Conservation (phyloP, 305 asterid genomes). For the Salvia sclarea region DNA sequence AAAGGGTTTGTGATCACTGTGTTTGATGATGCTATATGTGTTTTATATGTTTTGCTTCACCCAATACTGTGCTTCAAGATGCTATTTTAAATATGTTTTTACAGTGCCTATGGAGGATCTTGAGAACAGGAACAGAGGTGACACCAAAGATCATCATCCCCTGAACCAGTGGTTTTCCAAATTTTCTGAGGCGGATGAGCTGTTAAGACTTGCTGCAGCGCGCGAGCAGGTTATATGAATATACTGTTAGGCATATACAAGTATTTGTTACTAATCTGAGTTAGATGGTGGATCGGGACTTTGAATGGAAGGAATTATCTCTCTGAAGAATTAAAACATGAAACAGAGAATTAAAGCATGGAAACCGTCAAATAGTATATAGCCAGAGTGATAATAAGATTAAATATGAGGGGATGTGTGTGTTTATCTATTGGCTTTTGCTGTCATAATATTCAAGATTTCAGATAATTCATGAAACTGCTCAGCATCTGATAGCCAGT, state of each 20-base stretch:
- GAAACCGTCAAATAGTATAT: neutral
- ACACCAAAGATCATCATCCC: conserved; percentile 80
- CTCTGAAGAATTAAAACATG: conserved; percentile 3
- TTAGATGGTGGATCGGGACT: conserved; percentile 17
- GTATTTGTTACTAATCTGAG: conserved; percentile 9
- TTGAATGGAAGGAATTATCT: conserved; percentile 5
- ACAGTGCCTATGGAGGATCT: conserved; percentile 62
- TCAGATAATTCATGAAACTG: neutral
- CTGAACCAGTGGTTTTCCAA: conserved; percentile 79
- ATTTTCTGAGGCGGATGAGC: conserved; percentile 93
- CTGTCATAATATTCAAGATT: neutral
- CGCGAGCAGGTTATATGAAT: conserved; percentile 73
- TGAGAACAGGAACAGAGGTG: conserved; percentile 60
- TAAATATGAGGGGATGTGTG: neutral
- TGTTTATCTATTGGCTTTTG: neutral
- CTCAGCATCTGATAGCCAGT: neutral
- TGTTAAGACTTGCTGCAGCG: conserved; percentile 89
- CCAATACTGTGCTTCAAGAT: neutral
- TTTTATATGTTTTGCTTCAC: conserved; percentile 18
- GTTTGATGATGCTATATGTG: conserved; percentile 16
- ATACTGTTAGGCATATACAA: conserved; percentile 12
- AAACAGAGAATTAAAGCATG: conserved; percentile 1
- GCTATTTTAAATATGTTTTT: conserved; percentile 25
- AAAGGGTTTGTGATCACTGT: neutral
- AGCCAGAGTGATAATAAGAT: neutral